Evolutionary conservation across 1,139 yeast genomes (phyloP).

Genomic region (Sugiyamaella grinbergsii): DNA sequence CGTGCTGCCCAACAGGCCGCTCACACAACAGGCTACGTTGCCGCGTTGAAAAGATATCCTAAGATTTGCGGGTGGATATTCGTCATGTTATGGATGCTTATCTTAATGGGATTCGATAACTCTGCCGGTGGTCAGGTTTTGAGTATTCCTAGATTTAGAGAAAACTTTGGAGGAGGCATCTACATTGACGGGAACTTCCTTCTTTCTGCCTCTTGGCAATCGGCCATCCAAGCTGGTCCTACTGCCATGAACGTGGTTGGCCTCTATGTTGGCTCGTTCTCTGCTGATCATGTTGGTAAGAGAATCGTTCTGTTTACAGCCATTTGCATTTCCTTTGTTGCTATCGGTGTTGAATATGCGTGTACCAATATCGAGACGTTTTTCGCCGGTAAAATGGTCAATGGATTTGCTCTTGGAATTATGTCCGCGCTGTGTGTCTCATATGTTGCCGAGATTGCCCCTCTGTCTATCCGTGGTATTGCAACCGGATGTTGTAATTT

Average conservation of each 20-base stretch:
- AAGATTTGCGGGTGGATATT: conserved; percentile 19
- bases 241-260: conserved; percentile 37
- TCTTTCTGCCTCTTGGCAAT: conserved; percentile 43
- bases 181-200: conserved; percentile 31
- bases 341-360: conserved; percentile 39
- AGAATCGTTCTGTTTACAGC: conserved; percentile 28
- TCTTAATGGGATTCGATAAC: conserved; percentile 33
- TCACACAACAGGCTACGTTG: conserved; percentile 12
- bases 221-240: conserved; percentile 41
- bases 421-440: conserved; percentile 30
- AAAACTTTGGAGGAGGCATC: conserved; percentile 38
- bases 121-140: conserved; percentile 39
- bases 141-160: conserved; percentile 38
- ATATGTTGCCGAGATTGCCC: conserved; percentile 43
- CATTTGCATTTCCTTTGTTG: conserved; percentile 31
- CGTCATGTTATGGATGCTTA: conserved; percentile 24
- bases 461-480: conserved; percentile 41
- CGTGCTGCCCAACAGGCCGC: conserved; percentile 19
- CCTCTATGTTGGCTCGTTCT: conserved; percentile 25
- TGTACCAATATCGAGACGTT: conserved; percentile 36
- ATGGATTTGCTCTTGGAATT: conserved; percentile 41
- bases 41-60: conserved; percentile 20
- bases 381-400: conserved; percentile 40
- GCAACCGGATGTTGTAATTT: conserved; percentile 38
- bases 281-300: conserved; percentile 35